These are phyloP conservation scores for Ceratobasidium sp. DNA, from an alignment of 1,284 basidiomycete species.

Conservation along the genomic window DNA sequence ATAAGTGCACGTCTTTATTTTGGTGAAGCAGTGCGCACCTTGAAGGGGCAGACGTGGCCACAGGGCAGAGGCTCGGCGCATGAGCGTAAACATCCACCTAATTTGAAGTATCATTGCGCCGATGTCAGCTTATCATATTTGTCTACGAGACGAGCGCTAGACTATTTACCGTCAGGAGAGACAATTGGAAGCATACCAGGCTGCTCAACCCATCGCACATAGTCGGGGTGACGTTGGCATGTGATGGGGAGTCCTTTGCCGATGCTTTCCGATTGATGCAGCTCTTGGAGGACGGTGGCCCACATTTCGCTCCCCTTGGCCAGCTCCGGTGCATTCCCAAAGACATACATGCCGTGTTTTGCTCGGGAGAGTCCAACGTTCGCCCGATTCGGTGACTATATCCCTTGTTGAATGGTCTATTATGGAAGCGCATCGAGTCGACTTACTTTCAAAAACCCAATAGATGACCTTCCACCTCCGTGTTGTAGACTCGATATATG, in stretches of 20 bases:
- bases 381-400: conserved; percentile 55
- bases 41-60: conserved; percentile 77
- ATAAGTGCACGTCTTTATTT: neutral
- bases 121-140: neutral
- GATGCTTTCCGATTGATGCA: conserved; percentile 65
- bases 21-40: conserved; percentile 59
- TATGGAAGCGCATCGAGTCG: conserved; percentile 18
- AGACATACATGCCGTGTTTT: conserved; percentile 76
- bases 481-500: conserved; percentile 1
- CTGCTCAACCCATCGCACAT: conserved; percentile 60
- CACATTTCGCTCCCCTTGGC: conserved; percentile 70
- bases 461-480: conserved; percentile 60
- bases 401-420: conserved; percentile 16
- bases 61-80: conserved; percentile 74
- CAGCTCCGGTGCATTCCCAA: conserved; percentile 74
- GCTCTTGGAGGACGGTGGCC: conserved; percentile 69
- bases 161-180: conserved; percentile 70
- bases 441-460: conserved; percentile 77
- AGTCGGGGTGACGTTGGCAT: conserved; percentile 71
- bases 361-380: conserved; percentile 82
- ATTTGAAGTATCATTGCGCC: neutral
- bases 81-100: conserved; percentile 73
- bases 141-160: neutral
- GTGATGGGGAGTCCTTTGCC: conserved; percentile 70
- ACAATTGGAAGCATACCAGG: conserved; percentile 69